Evolutionary conservation across 2,329 filamentous ascomycete genomes (phyloP).

Genomic region (Nemania bipapillata): DNA sequence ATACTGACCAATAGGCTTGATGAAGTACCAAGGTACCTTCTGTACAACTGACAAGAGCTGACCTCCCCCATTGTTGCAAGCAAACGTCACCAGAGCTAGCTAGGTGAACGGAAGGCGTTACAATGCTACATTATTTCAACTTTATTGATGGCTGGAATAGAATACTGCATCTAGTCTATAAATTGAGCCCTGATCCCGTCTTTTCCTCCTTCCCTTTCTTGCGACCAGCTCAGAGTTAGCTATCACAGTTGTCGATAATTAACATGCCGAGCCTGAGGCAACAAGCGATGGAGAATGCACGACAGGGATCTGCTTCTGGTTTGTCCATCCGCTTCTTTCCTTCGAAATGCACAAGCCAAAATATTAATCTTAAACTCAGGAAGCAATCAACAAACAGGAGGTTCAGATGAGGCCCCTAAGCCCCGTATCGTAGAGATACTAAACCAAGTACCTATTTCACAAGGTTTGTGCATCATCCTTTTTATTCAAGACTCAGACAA

Average conservation of each 20-base stretch:
- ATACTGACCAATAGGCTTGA: too few relatives aligned
- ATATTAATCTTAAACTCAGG: slow-evolving; percentile 1
- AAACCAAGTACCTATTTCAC: slow-evolving; percentile 1
- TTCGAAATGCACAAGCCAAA: not conserved
- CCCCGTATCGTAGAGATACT: not conserved
- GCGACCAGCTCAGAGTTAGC: not conserved
- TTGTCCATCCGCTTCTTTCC: not conserved
- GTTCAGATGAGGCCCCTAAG: not conserved
- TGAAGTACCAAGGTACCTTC: too few relatives aligned
- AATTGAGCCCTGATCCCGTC: too few relatives aligned
- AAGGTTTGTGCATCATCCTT: not conserved
- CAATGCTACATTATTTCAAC: too few relatives aligned
- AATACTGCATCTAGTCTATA: too few relatives aligned
- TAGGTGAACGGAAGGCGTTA: too few relatives aligned
- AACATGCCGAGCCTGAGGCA: not conserved
- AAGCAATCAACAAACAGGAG: not conserved
- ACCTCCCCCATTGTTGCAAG: too few relatives aligned
- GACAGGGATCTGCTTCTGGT: not conserved
- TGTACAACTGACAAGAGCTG: too few relatives aligned
- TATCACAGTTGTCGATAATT: not conserved
- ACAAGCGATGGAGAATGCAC: not conserved
- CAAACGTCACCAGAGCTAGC: too few relatives aligned
- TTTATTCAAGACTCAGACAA: too few relatives aligned
- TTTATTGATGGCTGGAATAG: not conserved
- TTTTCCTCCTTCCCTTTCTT: not conserved